Evolutionary conservation across 768 basidiomycete genomes (phyloP).

Genomic region (Heimioporus sp.): DNA sequence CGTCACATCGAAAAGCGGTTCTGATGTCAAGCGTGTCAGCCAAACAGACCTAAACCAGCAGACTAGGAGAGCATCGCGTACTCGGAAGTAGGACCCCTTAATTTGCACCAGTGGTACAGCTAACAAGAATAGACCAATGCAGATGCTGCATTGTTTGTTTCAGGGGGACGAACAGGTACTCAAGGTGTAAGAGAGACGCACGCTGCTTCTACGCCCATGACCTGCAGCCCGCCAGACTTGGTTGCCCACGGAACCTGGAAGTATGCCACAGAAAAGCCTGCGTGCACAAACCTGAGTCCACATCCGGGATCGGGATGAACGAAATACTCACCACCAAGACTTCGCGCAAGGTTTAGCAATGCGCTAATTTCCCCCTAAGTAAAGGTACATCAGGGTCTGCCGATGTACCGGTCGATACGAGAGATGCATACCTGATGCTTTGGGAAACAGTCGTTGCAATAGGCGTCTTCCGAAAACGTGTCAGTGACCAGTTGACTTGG

Average conservation of each 20-base stretch:
- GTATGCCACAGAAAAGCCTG: slow-evolving; percentile 39
- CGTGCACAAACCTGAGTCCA: background rate
- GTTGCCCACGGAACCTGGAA: slow-evolving; percentile 42
- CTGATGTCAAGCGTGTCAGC: too few relatives aligned
- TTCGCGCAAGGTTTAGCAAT: slow-evolving; percentile 40
- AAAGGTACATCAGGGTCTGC: background rate
- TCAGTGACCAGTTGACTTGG: background rate
- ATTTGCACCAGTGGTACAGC: slow-evolving; percentile 37
- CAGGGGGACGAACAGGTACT: background rate
- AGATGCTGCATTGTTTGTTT: slow-evolving; percentile 23
- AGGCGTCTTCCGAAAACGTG: slow-evolving; percentile 29
- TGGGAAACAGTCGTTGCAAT: slow-evolving; percentile 39
- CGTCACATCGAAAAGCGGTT: too few relatives aligned
- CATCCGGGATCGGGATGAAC: background rate
- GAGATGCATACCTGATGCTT: slow-evolving; percentile 21
- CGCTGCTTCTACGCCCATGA: slow-evolving; percentile 40
- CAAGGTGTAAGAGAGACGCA: slow-evolving; percentile 13
- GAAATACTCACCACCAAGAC: slow-evolving; percentile 24
- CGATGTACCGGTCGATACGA: background rate
- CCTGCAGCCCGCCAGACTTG: slow-evolving; percentile 31
- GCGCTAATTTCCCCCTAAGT: slow-evolving; percentile 41
- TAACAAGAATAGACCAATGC: slow-evolving; percentile 33
- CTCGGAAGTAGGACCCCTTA: slow-evolving; percentile 34
- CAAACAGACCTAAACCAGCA: too few relatives aligned
- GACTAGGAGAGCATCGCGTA: slow-evolving; percentile 12